These are phyloP conservation scores for Barnettozyma vustinii DNA, from an alignment of 805 yeast genomes.

Conservation along the genomic window DNA sequence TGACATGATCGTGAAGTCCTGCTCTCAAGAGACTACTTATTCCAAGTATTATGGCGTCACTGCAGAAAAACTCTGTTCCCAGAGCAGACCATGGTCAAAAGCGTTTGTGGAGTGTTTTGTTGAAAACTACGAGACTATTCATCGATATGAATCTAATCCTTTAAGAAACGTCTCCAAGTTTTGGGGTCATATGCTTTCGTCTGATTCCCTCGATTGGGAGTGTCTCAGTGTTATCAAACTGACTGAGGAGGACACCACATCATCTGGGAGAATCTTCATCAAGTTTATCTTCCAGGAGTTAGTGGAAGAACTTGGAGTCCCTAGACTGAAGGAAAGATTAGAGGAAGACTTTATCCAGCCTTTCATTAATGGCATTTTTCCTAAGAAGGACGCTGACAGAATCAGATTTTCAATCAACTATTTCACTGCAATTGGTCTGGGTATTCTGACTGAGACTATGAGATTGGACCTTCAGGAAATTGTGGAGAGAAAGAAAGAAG, in stretches of 20 bases:
- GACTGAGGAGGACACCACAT: conserved; percentile 68
- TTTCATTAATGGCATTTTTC: conserved; percentile 57
- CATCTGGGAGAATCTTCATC: conserved; percentile 74
- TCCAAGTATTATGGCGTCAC: conserved; percentile 80
- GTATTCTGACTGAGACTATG: conserved; percentile 78
- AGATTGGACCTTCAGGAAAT: conserved; percentile 44
- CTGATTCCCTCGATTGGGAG: conserved; percentile 63
- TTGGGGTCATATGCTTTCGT: conserved; percentile 79
- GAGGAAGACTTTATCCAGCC: conserved; percentile 47
- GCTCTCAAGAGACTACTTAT: conserved; percentile 82
- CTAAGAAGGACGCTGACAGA: conserved; percentile 44
- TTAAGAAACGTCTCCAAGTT: conserved; percentile 75
- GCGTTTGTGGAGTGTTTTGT: conserved; percentile 50
- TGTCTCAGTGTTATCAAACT: conserved; percentile 50
- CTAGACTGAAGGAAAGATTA: conserved; percentile 43
- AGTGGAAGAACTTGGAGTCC: conserved; percentile 68
- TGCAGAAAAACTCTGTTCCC: conserved; percentile 56
- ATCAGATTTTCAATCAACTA: conserved; percentile 79
- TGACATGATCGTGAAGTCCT: conserved; percentile 72
- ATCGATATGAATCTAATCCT: conserved; percentile 65
- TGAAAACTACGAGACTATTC: conserved; percentile 50
- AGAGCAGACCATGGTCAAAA: conserved; percentile 49
- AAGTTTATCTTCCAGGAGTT: conserved; percentile 78
- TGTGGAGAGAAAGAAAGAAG: conserved; percentile 17
- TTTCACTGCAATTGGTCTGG: conserved; percentile 90